A percentile compares a stretch with the other conserved stretches of the same genome.
Evolutionary conservation across 352 stramenopile genomes (phyloP).

Genomic region (Thalassiosira hispida): DNA sequence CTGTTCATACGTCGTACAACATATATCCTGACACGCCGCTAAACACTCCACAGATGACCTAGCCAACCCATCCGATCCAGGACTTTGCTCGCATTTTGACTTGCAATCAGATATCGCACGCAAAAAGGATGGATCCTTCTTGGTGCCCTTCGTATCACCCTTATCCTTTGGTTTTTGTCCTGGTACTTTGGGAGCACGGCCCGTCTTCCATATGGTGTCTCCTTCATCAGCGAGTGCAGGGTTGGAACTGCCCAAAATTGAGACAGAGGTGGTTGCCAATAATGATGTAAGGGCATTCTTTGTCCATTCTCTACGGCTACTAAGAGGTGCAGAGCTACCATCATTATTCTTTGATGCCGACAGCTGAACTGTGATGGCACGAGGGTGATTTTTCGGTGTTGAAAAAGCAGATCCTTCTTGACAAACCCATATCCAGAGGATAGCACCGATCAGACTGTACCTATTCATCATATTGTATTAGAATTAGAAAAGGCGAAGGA

Average conservation of each 20-base stretch:
- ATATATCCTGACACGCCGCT: conserved; percentile 82
- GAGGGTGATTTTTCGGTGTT: not conserved
- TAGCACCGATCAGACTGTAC: not conserved
- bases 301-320: conserved; percentile 27
- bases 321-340: not conserved
- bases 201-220: conserved; percentile 54
- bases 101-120: conserved; percentile 75
- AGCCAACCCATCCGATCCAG: conserved; percentile 62
- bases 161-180: conserved; percentile 74
- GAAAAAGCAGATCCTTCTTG: conserved; percentile 22
- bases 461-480: conserved; percentile 11
- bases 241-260: not conserved
- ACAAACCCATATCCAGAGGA: conserved; percentile 21
- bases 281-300: conserved; percentile 1
- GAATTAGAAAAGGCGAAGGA: not conserved
- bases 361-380: not conserved
- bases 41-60: conserved; percentile 77
- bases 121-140: conserved; percentile 82
- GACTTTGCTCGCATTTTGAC: conserved; percentile 64
- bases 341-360: not conserved
- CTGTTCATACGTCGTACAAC: conserved; percentile 83
- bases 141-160: conserved; percentile 67
- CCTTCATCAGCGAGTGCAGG: not conserved
- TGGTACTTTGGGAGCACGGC: conserved; percentile 58
- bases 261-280: conserved; percentile 11